Evolutionary conservation across 139 green algal genomes (phyloP).

Genomic region (Chlamydomonas sp.): DNA sequence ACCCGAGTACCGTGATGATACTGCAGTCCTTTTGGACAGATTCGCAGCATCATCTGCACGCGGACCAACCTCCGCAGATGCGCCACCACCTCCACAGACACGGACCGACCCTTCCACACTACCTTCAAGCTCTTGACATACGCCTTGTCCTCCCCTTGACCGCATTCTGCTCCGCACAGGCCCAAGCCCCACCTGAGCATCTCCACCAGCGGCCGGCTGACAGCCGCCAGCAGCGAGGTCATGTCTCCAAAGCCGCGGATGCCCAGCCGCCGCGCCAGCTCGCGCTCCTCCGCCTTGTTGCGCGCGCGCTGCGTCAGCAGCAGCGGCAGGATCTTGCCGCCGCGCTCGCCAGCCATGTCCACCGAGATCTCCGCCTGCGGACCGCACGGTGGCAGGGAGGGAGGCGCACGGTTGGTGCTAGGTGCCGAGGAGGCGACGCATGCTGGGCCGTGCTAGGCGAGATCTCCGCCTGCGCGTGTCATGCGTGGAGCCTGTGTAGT

Average conservation of each 20-base stretch:
- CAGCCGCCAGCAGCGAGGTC: not conserved
- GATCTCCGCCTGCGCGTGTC: too few relatives aligned
- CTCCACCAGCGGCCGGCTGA: constrained; percentile 20
- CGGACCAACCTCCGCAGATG: not conserved
- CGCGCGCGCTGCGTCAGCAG: constrained; percentile 63
- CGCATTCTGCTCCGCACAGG: not conserved
- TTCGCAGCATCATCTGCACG: not conserved
- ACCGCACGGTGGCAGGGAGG: not conserved
- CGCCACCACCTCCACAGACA: not conserved
- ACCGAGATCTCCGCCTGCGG: constrained; percentile 39
- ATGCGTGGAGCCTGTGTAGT: too few relatives aligned
- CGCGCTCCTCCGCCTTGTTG: constrained; percentile 50
- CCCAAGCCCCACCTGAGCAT: constrained; percentile 2
- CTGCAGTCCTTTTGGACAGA: not conserved
- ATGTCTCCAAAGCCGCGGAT: constrained; percentile 68
- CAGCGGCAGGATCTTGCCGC: constrained; percentile 69
- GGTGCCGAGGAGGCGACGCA: too few relatives aligned
- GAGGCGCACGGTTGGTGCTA: not conserved
- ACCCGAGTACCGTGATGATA: too few relatives aligned
- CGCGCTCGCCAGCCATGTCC: constrained; percentile 58
- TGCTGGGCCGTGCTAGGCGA: too few relatives aligned
- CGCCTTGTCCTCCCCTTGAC: not conserved
- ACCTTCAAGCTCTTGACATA: not conserved
- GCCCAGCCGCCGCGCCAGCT: constrained; percentile 54
- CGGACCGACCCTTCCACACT: not conserved